Evolutionary conservation across 805 yeast species (phyloP).

Genomic region (Nakazawaea siamensis): DNA sequence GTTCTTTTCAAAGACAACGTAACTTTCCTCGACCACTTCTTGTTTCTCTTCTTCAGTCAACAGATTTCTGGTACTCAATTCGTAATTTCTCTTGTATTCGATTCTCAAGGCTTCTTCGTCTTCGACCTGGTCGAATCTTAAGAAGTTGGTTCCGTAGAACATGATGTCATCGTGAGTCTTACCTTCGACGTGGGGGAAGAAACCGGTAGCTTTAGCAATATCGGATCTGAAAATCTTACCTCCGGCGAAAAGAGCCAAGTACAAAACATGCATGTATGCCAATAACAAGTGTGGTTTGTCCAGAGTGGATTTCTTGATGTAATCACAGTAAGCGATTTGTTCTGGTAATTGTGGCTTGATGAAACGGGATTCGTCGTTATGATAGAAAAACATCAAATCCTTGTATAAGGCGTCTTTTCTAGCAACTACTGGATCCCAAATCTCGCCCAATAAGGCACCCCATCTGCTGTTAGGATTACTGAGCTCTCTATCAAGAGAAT

Average conservation of each 20-base stretch:
- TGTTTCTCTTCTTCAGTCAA: conserved; percentile 64
- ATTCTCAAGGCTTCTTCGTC: conserved; percentile 61
- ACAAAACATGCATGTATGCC: conserved; percentile 82
- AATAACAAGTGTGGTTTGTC: conserved; percentile 64
- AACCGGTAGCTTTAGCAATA: conserved; percentile 54
- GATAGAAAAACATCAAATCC: conserved; percentile 64
- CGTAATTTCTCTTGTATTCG: conserved; percentile 67
- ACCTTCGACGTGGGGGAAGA: conserved; percentile 70
- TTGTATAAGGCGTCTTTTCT: conserved; percentile 47
- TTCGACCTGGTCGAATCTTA: conserved; percentile 52
- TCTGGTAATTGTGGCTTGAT: conserved; percentile 46
- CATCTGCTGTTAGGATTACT: conserved; percentile 27
- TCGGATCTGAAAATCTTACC: conserved; percentile 67
- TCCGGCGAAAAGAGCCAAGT: conserved; percentile 81
- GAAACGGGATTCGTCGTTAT: conserved; percentile 47
- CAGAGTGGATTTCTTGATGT: conserved; percentile 42
- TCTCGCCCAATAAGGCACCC: conserved; percentile 34
- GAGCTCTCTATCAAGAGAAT: conserved; percentile 37
- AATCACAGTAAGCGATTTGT: conserved; percentile 56
- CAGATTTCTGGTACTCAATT: conserved; percentile 63
- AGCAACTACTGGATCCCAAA: conserved; percentile 67
- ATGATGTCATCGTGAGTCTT: conserved; percentile 56
- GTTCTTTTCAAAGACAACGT: conserved; percentile 57
- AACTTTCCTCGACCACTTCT: conserved; percentile 61
- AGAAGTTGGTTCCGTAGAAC: conserved; percentile 59